Percentiles rank a stretch among this genome's conserved stretches.
phyloP scores from a whole-genome alignment of 768 basidiomycete species.

The Rhizopogon vesiculosus region DNA sequence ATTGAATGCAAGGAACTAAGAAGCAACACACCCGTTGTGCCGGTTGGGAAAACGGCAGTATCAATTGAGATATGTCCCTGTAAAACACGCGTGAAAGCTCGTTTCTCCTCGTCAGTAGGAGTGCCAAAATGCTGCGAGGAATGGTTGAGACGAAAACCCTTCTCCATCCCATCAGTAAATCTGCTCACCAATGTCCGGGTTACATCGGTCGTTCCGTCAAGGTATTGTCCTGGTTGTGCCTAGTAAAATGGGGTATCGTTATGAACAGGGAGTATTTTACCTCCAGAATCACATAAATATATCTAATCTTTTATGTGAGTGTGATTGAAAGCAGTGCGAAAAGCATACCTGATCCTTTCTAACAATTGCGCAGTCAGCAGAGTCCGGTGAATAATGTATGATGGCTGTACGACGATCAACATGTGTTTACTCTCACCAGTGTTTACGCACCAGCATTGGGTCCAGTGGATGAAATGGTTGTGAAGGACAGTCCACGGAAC shows the following conservation, averaged over 20 bases:
- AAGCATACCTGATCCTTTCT: conserved; percentile 60
- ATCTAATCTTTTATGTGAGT: conserved; percentile 42
- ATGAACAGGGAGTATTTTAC: conserved; percentile 26
- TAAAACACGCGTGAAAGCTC: conserved; percentile 87
- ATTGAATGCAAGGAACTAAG: not conserved
- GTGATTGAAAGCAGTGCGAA: not conserved
- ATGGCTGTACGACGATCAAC: conserved; percentile 49
- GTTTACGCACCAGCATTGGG: conserved; percentile 77
- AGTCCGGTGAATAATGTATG: conserved; percentile 89
- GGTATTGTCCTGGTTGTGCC: conserved; percentile 60
- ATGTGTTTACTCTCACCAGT: not conserved
- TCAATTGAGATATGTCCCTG: conserved; percentile 93
- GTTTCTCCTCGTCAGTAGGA: conserved; percentile 76
- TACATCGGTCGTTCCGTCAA: conserved; percentile 94
- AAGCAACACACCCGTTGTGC: conserved; percentile 58
- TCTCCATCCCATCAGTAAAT: not conserved
- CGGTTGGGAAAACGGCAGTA: conserved; percentile 73
- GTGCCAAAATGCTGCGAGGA: conserved; percentile 75
- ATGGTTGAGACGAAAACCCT: not conserved
- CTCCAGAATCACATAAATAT: conserved; percentile 86
- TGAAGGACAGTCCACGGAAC: conserved; percentile 87
- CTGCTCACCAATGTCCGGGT: conserved; percentile 77
- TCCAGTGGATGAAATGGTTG: conserved; percentile 89
- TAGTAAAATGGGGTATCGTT: not conserved
- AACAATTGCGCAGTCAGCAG: conserved; percentile 67